These are phyloP conservation scores for Periglandula ipomoeae DNA, from an alignment of 2,329 filamentous ascomycete genomes.

Conservation along the genomic window DNA sequence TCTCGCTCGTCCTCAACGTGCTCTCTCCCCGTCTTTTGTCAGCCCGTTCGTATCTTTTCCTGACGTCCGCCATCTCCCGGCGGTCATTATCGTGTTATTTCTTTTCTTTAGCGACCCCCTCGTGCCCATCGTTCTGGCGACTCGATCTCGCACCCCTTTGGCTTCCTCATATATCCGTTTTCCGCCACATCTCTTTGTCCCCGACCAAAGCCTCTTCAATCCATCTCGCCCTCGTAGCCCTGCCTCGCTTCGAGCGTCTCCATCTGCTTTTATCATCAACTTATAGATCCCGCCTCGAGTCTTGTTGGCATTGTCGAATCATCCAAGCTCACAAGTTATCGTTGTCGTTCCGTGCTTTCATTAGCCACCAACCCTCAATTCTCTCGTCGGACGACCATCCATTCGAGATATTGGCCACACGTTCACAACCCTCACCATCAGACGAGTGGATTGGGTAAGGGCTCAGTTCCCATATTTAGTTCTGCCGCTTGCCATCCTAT, in stretches of 20 bases:
- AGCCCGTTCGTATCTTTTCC: conserved; percentile 5
- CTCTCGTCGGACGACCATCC: background rate
- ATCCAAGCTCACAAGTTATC: background rate
- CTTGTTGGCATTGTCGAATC: background rate
- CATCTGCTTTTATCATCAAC: background rate
- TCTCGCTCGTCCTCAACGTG: conserved; percentile 2
- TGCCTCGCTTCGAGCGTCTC: background rate
- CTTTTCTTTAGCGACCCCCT: conserved; percentile 2
- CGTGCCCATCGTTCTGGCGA: conserved; percentile 9
- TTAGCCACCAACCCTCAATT: background rate
- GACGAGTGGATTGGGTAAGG: background rate
- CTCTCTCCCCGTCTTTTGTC: no score
- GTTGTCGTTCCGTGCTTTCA: background rate
- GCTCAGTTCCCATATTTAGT: background rate
- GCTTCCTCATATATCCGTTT: conserved; percentile 18
- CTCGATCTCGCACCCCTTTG: background rate
- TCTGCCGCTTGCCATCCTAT: background rate
- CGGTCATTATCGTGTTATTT: conserved; percentile 7
- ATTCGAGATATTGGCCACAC: background rate
- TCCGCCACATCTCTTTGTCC: conserved; percentile 12
- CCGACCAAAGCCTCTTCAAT: background rate
- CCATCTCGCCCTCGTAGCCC: background rate
- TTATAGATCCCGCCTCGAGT: background rate
- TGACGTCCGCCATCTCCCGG: conserved; percentile 5
- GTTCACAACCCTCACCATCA: background rate